Base-by-base conservation (phyloP, 2,329 filamentous ascomycete species). In the Clonostachys byssicola region DNA sequence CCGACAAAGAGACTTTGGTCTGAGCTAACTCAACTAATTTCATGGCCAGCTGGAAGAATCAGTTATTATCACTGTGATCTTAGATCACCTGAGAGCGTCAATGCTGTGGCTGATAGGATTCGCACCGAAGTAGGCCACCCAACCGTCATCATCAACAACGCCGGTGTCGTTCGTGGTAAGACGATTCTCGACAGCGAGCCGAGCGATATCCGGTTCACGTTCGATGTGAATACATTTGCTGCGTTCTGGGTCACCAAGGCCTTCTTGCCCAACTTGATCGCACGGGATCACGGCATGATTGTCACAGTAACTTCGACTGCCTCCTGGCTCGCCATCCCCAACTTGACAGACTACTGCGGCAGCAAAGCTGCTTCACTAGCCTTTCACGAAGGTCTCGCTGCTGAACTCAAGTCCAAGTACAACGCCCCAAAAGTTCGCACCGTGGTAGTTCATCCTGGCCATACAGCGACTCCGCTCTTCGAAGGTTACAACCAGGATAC, bases 111-210 rank as follows among this genome's bases (percentile, higher is more conserved):
- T 1, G 57, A 70, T 12, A 58, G 67, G 5, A 75, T 89, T 57
- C 74, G 78, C 45, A 60, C 64, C 33, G 61, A 75, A 12, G 68
- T 88, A 47, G 86, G 85, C 48, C 58, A 78, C 43, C 86, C 86
- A 1, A 89, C 85, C 0, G 70, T 90, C 51, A 70, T 90, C 5
- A 84, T 88, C 67, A 87, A 88, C 69, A 88, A 88, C 58, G 85
- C 86, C 9, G 85, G 85, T 50, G 75, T 86, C 30, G 78, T 73
- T 14, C 75, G 75, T 48, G 83, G 82, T 50, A 80, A 80, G 53
- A 76, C 74, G 6, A 75, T 91, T 52, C 72, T 89, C 42, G 72
- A 77, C 30, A 63, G 74, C 18, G 73, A 74, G 2, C 78, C 83
- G 45, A 70, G 68, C 17, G 78, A 84, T 53, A 72, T 87, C 52